A percentile compares a stretch with the other conserved stretches of the same genome.
These are phyloP conservation scores for Nothophytophthora sp. DNA, from an alignment of 352 stramenopile genomes.

Conservation along the genomic window DNA sequence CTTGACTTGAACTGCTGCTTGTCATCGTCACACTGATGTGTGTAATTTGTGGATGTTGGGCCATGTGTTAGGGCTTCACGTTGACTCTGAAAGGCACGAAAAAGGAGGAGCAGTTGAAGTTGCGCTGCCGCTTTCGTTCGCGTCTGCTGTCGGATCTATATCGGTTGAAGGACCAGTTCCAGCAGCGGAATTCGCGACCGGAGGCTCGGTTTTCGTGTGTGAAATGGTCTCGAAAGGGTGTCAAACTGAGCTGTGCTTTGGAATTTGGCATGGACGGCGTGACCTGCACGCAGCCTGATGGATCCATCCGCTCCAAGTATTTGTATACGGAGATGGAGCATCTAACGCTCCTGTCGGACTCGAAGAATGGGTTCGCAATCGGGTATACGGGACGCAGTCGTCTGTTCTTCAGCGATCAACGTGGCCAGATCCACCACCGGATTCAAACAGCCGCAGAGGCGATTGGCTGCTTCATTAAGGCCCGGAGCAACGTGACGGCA, in stretches of 20 bases:
- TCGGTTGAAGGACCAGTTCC: constrained; percentile 59
- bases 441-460: constrained; percentile 60
- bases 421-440: constrained; percentile 45
- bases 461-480: constrained; percentile 59
- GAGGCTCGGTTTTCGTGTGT: constrained; percentile 53
- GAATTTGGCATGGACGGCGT: constrained; percentile 66
- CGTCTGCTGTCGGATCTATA: constrained; percentile 82
- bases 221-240: constrained; percentile 64
- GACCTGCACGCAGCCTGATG: constrained; percentile 36
- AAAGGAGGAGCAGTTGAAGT: constrained; percentile 84
- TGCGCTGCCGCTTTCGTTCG: constrained; percentile 78
- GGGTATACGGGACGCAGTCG: constrained; percentile 67
- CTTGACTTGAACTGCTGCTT: not conserved
- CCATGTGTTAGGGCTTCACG: constrained; percentile 45
- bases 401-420: constrained; percentile 73
- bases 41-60: not conserved
- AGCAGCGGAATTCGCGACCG: constrained; percentile 26
- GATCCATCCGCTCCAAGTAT: constrained; percentile 69
- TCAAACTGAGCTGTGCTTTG: constrained; percentile 46
- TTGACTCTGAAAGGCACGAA: constrained; percentile 70
- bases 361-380: constrained; percentile 61
- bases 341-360: constrained; percentile 53
- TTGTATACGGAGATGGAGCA: constrained; percentile 84
- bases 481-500: constrained; percentile 32
- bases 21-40: not conserved